Conservation (phyloP, 1,284 basidiomycete genomes). For the Heterobasidion occidentale region DNA sequence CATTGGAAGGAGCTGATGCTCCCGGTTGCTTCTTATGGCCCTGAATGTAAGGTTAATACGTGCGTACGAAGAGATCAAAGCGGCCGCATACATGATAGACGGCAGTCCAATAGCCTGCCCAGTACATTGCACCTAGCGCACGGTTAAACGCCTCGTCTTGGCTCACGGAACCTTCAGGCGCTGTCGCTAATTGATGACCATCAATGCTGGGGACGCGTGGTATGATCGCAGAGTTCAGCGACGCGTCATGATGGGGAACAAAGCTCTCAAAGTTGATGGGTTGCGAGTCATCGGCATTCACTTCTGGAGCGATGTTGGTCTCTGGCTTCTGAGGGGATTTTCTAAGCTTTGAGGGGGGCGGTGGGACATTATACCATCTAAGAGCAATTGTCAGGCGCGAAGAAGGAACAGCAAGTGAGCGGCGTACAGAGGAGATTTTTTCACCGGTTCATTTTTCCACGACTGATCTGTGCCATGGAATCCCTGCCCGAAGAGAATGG, state of each 20-base stretch:
- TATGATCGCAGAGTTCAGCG: constrained; percentile 29
- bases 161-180: constrained; percentile 14
- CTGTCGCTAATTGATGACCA: not conserved
- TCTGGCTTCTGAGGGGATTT: constrained; percentile 8
- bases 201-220: not conserved
- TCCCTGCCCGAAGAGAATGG: constrained; percentile 29
- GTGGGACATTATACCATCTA: constrained; percentile 73
- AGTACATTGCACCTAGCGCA: constrained; percentile 71
- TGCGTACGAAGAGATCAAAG: not conserved
- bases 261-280: constrained; percentile 65
- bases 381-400: not conserved
- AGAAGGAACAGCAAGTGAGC: not conserved
- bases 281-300: constrained; percentile 34
- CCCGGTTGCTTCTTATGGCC: constrained; percentile 6
- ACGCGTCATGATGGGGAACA: constrained; percentile 59
- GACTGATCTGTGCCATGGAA: constrained; percentile 59
- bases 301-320: constrained; percentile 11
- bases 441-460: constrained; percentile 63
- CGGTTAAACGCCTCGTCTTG: constrained; percentile 69
- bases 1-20: constrained; percentile 3
- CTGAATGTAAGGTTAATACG: constrained; percentile 1
- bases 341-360: constrained; percentile 24
- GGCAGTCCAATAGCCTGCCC: constrained; percentile 79
- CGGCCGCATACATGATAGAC: constrained; percentile 53
- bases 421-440: constrained; percentile 64